Evolutionary conservation across 192 early-diverging fungal species (phyloP).

Genomic region (Backusella australiensis): DNA sequence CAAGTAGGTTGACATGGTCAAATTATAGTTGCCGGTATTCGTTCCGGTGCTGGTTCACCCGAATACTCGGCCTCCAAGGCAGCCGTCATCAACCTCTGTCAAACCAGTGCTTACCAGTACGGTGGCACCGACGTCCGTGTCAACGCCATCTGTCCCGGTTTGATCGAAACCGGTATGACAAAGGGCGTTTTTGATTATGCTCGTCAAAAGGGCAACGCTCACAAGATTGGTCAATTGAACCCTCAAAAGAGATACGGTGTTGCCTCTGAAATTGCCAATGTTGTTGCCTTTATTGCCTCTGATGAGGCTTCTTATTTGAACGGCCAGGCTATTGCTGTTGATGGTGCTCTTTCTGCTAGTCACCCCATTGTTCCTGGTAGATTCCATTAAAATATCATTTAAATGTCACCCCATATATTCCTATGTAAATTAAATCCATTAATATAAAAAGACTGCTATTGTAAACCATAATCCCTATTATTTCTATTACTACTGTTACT

Average conservation of each 20-base stretch:
- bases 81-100: conserved; percentile 47
- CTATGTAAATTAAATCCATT: neutral
- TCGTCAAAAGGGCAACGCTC: conserved; percentile 32
- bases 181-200: conserved; percentile 43
- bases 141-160: conserved; percentile 51
- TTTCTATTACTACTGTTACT: too few relatives aligned
- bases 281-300: conserved; percentile 46
- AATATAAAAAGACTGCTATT: neutral
- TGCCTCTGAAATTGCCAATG: conserved; percentile 42
- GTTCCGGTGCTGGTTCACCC: conserved; percentile 45
- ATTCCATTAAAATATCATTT: conserved; percentile 20
- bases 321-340: conserved; percentile 45
- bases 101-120: conserved; percentile 40
- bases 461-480: too few relatives aligned
- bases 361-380: conserved; percentile 31
- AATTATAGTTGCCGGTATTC: conserved; percentile 40
- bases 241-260: conserved; percentile 40
- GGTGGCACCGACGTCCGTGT: conserved; percentile 43
- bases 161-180: conserved; percentile 56
- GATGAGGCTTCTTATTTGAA: conserved; percentile 51
- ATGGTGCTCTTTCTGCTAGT: conserved; percentile 42
- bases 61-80: conserved; percentile 59
- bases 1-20: neutral
- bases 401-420: neutral
- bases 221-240: conserved; percentile 54